Base-by-base conservation (phyloP, 208 protist genomes). In the Trypanosoma boissoni region DNA sequence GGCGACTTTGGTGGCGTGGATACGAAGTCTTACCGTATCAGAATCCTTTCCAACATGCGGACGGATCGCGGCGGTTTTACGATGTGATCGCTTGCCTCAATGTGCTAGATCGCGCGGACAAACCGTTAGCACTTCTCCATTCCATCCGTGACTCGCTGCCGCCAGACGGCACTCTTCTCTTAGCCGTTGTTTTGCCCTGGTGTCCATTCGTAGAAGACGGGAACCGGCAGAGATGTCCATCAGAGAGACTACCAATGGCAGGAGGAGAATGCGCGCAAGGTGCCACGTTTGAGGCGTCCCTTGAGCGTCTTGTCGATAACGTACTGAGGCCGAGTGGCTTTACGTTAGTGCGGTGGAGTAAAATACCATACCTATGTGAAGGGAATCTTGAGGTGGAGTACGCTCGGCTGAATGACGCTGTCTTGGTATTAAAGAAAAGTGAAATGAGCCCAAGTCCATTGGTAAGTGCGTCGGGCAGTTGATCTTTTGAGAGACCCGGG, bases 131-230 rank as follows among this genome's bases (percentile, higher is more conserved):
- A n/a, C 54, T 94, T 43, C 74, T 94, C 42, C 59, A 46, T 1
- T 53, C 72, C 1, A 86, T 94, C 56, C 88, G 79, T 24, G 78
- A 79, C 21, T 72, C 87, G 3, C 68, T 94, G 45, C 57, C 48
- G 28, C 78, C 84, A 0, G 69, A 72, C 14, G 57, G 50, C 26
- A 72, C 79, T 27, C 51, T 92, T 51, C 71, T 94, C 28, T 67
- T 94, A 9, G 83, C 88, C 0, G 84, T 94, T 53, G 88, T 94
- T 31, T 59, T 94, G 46, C 88, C 88, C 29, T 94, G 88, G 85
- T 94, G 88, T 59, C 88, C 88, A 3, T 92, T 94, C 51, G 88
- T 94, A 7, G 84, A 94, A 75, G 44, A 81, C 42, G 76, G 78
- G 32, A 66, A 21, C 4, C 49, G 32, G 21, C 81, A 91, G 64